Base-by-base conservation (phyloP, 805 yeast genomes). In the Yarrowia yakushimensis region DNA sequence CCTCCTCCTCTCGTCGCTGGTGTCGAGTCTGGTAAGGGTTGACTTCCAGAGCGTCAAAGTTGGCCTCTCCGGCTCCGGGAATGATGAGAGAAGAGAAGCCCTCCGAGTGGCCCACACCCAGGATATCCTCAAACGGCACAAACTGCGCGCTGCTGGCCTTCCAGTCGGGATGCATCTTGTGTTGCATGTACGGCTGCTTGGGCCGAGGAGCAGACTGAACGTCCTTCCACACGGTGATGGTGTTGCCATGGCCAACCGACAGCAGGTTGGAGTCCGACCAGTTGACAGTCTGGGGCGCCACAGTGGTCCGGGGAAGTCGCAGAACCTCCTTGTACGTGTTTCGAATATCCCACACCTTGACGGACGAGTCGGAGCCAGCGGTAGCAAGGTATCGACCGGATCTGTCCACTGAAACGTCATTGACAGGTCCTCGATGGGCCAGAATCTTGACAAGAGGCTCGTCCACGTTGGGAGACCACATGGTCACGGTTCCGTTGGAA, bases 61-160 rank as follows among this genome's bases (percentile, higher is more conserved):
- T 94, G 65, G 99, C 97, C 77, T 94, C 99, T 78, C 99, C 99
- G 42, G 97, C 79, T 25, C 99, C 99, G 41, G 99, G 99, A 64
- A 94, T 81, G 67, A 94, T 87, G 65, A 94, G 68, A n/a, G 94
- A 85, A n/a, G 86, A 82, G 41, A 91, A 79, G 46, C 97, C 96
- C 1, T 76, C 74, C 57, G 82, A 79, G 72, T 90, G 96, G 2
- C 97, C 97, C 11, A 88, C 82, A 25, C 97, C 96, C 23, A 94
- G 78, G n/a, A 93, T 78, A 88, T 94, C 99, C 77, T 94, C 99
- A 74, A 86, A 94, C 13, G 99, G 99, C 37, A 93, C 96, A 72
- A 86, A 91, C 69, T 81, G 82, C 41, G 85, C 77, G 63, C 81
- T 82, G 67, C 84, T 86, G 17, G 90, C 80, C 67, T 82, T 85